Evolutionary conservation across 2,329 filamentous ascomycete genomes (phyloP), one percentile per base, ranked within the genome.

Genomic region (Emmonsiellopsis sp.): DNA sequence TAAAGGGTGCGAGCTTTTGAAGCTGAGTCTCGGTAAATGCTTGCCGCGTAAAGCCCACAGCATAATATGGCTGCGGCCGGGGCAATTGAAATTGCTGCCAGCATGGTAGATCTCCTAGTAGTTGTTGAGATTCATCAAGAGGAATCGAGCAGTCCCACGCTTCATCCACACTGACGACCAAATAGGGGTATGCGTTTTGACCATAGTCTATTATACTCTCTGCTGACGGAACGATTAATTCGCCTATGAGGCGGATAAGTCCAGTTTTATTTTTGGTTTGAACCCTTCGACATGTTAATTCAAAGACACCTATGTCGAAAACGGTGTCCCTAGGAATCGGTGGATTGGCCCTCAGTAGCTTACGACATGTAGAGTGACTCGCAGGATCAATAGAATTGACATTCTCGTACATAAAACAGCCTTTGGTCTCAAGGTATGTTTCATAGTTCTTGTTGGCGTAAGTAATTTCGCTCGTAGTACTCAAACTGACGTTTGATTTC

Each of bases 21-120:
- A 66, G 60, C 53, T 70, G 66, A 11, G 62, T 58, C 11, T 63
- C 57, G 1, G 62, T 68, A 55, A 72, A 71, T 49, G 63, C 61
- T 14, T 57, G 52, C 46, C 60, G 52, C 48, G 55, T 59, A 56
- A 69, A 72, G 51, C 66, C 66, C 17, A 68, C 61, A 49, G 65
- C 57, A 53, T 65, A 71, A 53, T 71, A 64, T 7, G 67, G 70
- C 59, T 71, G 63, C 48, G 65, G 68, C 51, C 60, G 59, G 39
- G 64, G 46, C 34, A 46, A 31, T 14, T 14, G 44, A 31, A 46
- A 46, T 46, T 46, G 44, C 7, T 46, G 44, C 21, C 13, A 31
- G 31, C 31, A 46, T 21, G 11, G 44, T 31, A 45, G 17, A 45
- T 10, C 31, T 31, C 10, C 31, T 46, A 21, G 44, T 31, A 46